Evolutionary conservation across 1,139 yeast genomes (phyloP).

Genomic region (Geotrichum bryndzae): DNA sequence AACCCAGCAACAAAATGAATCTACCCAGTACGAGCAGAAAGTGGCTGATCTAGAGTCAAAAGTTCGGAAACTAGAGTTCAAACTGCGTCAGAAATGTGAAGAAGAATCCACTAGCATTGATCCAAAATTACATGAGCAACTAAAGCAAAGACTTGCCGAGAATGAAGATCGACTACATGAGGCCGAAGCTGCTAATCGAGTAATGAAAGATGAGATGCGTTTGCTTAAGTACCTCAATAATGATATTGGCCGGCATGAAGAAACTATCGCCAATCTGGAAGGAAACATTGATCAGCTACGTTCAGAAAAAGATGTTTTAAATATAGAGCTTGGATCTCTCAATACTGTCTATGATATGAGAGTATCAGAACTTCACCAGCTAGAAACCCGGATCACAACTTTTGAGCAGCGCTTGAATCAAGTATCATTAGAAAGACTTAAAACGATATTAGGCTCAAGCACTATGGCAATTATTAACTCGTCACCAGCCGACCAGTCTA

Average conservation of each 20-base stretch:
- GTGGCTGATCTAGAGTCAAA: slow-evolving; percentile 1
- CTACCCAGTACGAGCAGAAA: neutral
- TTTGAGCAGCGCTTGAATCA: slow-evolving; percentile 28
- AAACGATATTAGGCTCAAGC: slow-evolving; percentile 33
- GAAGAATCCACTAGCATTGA: neutral
- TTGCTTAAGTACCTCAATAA: slow-evolving; percentile 14
- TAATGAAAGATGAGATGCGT: slow-evolving; percentile 10
- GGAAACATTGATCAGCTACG: slow-evolving; percentile 22
- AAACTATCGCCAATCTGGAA: slow-evolving; percentile 17
- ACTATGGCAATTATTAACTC: slow-evolving; percentile 30
- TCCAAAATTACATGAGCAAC: slow-evolving; percentile 1
- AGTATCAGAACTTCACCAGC: slow-evolving; percentile 27
- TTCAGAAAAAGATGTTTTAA: slow-evolving; percentile 24
- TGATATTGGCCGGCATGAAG: slow-evolving; percentile 20
- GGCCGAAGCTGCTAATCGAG: slow-evolving; percentile 14
- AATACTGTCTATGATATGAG: slow-evolving; percentile 27
- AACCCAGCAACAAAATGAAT: neutral
- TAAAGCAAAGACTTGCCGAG: slow-evolving; percentile 12
- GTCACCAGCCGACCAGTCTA: slow-evolving; percentile 15
- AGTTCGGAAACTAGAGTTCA: slow-evolving; percentile 5
- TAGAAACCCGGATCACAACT: slow-evolving; percentile 29
- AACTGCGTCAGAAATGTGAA: neutral
- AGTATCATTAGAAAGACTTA: slow-evolving; percentile 31
- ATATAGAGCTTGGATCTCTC: slow-evolving; percentile 25
- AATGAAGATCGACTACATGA: slow-evolving; percentile 17